phyloP scores from a whole-genome alignment of 352 stramenopile species.

The Phytopythium helicoides region DNA sequence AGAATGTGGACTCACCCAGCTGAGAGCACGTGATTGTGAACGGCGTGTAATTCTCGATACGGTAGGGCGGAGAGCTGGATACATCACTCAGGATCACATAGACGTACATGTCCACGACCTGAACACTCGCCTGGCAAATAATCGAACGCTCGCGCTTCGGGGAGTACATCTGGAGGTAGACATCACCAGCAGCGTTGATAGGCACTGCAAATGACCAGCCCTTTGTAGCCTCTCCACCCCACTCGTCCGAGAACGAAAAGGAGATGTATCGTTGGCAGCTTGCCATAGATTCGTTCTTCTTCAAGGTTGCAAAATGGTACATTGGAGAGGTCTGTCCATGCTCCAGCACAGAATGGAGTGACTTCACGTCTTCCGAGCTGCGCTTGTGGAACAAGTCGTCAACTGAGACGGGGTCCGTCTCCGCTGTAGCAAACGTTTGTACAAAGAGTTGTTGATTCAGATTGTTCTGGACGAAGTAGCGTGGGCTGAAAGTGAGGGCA shows the following conservation, averaged over 20 bases:
- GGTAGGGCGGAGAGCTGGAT: slow-evolving; percentile 75
- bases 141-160: slow-evolving; percentile 65
- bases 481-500: slow-evolving; percentile 72
- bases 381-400: slow-evolving; percentile 75
- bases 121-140: slow-evolving; percentile 82
- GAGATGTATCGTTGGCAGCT: slow-evolving; percentile 78
- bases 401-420: slow-evolving; percentile 59
- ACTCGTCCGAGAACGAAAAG: slow-evolving; percentile 72
- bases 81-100: slow-evolving; percentile 86
- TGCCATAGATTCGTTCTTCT: slow-evolving; percentile 54
- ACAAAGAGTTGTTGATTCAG: slow-evolving; percentile 78
- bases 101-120: slow-evolving; percentile 88
- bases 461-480: slow-evolving; percentile 83
- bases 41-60: slow-evolving; percentile 88
- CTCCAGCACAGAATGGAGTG: slow-evolving; percentile 43
- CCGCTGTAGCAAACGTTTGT: slow-evolving; percentile 63
- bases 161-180: slow-evolving; percentile 83
- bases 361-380: slow-evolving; percentile 55
- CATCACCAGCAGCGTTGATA: slow-evolving; percentile 71
- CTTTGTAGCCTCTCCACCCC: slow-evolving; percentile 42
- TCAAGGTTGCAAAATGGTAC: slow-evolving; percentile 80
- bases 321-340: slow-evolving; percentile 64
- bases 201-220: slow-evolving; percentile 82
- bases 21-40: slow-evolving; percentile 77
- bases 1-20: slow-evolving; percentile 64